A percentile compares a stretch with the other conserved stretches of the same genome.
Evolutionary conservation across 139 green algal species (phyloP).

Genomic region (Deuterostichococcus epilithicus): DNA sequence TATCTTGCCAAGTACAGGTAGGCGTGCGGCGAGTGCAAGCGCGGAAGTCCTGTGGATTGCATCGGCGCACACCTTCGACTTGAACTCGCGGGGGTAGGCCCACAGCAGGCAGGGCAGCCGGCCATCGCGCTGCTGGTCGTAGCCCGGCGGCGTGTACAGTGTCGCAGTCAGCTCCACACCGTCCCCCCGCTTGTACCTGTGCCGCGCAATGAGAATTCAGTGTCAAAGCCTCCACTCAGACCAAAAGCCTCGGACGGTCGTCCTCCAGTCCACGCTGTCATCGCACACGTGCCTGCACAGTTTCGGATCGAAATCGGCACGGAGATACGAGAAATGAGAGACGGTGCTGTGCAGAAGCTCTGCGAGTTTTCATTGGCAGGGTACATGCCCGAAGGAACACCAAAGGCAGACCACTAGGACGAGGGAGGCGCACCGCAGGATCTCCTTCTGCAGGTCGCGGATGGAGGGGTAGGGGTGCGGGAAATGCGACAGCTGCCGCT

Average conservation of each 20-base stretch:
- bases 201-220: conserved; percentile 25
- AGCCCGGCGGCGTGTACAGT: conserved; percentile 89
- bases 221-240: too few species aligned
- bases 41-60: conserved; percentile 8
- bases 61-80: conserved; percentile 59
- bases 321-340: too few species aligned
- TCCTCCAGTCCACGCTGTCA: too few species aligned
- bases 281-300: too few species aligned
- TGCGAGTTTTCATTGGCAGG: too few species aligned
- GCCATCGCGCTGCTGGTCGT: conserved; percentile 70
- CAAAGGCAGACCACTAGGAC: background rate
- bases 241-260: too few species aligned
- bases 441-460: conserved; percentile 67
- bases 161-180: conserved; percentile 91
- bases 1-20: too few species aligned
- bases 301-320: too few species aligned
- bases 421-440: conserved; percentile 15
- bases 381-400: too few species aligned
- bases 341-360: too few species aligned
- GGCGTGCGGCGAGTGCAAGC: too few species aligned
- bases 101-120: conserved; percentile 90
- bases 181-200: conserved; percentile 86
- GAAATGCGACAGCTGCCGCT: conserved; percentile 80
- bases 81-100: conserved; percentile 92
- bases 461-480: conserved; percentile 93